A percentile compares a stretch with the other conserved stretches of the same genome.
phyloP scores from a whole-genome alignment of 495 filamentous ascomycete genomes.

The Penicillium chermesinum region DNA sequence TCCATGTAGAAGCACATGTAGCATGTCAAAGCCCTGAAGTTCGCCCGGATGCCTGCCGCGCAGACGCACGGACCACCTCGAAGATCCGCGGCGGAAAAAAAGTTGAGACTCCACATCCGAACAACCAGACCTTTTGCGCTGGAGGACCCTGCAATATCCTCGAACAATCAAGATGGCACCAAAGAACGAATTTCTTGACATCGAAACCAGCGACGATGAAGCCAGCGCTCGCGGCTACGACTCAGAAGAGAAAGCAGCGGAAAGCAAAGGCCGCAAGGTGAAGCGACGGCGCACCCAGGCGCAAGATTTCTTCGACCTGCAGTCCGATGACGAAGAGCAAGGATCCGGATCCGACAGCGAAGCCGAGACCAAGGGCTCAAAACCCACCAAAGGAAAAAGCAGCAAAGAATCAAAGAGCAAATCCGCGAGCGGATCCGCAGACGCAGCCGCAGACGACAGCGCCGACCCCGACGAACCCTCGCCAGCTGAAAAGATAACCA shows the following conservation, averaged over 20 bases:
- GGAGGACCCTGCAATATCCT: not conserved
- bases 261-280: conserved; percentile 54
- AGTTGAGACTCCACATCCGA: conserved; percentile 8
- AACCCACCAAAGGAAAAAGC: not conserved
- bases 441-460: conserved; percentile 14
- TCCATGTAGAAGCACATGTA: too few relatives aligned
- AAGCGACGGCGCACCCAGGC: conserved; percentile 60
- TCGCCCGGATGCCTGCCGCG: too few relatives aligned
- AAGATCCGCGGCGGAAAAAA: conserved; percentile 19
- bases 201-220: conserved; percentile 60
- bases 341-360: conserved; percentile 6
- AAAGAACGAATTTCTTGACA: conserved; percentile 75
- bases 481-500: conserved; percentile 20
- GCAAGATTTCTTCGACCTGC: conserved; percentile 34
- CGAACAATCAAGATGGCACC: conserved; percentile 46
- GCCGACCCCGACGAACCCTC: conserved; percentile 20
- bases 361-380: conserved; percentile 24
- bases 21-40: too few relatives aligned
- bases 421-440: not conserved
- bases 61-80: conserved; percentile 25
- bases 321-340: conserved; percentile 30
- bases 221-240: conserved; percentile 56
- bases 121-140: not conserved
- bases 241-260: conserved; percentile 61
- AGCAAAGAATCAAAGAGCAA: not conserved